These are phyloP conservation scores for Sclerotinia sclerotiorum DNA, from an alignment of 2,329 filamentous ascomycete species.

Conservation along the genomic window DNA sequence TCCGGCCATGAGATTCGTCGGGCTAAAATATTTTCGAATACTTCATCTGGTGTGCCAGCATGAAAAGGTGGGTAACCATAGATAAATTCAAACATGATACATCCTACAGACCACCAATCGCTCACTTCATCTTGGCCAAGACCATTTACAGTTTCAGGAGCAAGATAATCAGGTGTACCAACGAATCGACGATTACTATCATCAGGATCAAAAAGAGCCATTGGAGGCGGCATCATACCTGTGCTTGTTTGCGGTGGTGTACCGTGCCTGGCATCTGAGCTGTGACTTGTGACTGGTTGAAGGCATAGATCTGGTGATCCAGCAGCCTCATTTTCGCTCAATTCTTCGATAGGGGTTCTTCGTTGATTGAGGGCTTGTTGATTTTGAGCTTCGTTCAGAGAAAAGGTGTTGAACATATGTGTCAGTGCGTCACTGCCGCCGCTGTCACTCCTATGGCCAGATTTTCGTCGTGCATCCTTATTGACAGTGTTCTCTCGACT, in stretches of 20 bases:
- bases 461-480: slow-evolving; percentile 68
- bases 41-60: slow-evolving; percentile 82
- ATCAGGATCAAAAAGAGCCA: slow-evolving; percentile 93
- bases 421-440: slow-evolving; percentile 83
- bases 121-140: slow-evolving; percentile 96
- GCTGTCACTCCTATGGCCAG: slow-evolving; percentile 80
- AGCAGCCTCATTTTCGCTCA: slow-evolving; percentile 66
- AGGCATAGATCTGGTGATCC: slow-evolving; percentile 76
- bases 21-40: slow-evolving; percentile 94
- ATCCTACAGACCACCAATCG: slow-evolving; percentile 99
- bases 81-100: slow-evolving; percentile 94
- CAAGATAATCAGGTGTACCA: slow-evolving; percentile 94
- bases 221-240: slow-evolving; percentile 82
- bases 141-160: slow-evolving; percentile 94
- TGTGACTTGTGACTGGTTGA: slow-evolving; percentile 49
- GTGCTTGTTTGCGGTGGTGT: slow-evolving; percentile 61
- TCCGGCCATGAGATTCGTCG: slow-evolving; percentile 92
- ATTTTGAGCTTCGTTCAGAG: slow-evolving; percentile 61
- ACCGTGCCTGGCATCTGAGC: slow-evolving; percentile 51
- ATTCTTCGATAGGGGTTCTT: slow-evolving; percentile 71
- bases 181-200: slow-evolving; percentile 93
- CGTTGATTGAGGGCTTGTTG: slow-evolving; percentile 42
- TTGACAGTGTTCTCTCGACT: slow-evolving; percentile 56
- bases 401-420: slow-evolving; percentile 79
- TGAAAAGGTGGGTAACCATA: slow-evolving; percentile 95